Evolutionary conservation across 2,329 filamentous ascomycete genomes (phyloP), one percentile per base, ranked within the genome.

Genomic region (Penicillium paneum): DNA sequence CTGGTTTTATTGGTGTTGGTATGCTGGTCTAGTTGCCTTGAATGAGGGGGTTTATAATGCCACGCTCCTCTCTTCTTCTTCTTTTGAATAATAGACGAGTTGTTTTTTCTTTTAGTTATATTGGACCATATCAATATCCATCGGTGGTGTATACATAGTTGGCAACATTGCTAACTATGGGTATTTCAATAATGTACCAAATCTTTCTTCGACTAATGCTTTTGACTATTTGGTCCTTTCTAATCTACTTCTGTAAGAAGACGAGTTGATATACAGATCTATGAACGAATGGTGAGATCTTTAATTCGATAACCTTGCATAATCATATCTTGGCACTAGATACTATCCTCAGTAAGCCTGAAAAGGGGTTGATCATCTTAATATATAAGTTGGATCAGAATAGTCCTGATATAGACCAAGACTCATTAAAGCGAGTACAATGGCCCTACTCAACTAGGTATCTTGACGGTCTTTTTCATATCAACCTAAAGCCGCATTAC

Each of bases 261-360:
- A 19, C 10, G 17, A 51, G 40, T 28, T 17, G 3, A 21, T 19
- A 29, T 48, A 34, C 21, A 42, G 13, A 17, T 42, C 31, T n/a
- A 13, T 28, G 15, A 12, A 42, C 2, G 24, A 26, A 35, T n/a
- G 29, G 52, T 54, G 39, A 54, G 52, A 54, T 50, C 46, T 35
- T 54, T 50, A 54, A 54, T 42, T 41, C 39, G 39, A 50, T 39
- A n/a, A 13, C 52, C 39, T 40, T 54, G 52, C 52, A 54, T 44
- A 31, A 49, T 42, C 40, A 54, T 13, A 12, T 44, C 52, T 54
- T 54, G 46, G 52, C 52, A 39, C 13, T 26, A 1, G 31, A 8
- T 17, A n/a, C n/a, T 29, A 41, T 41, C n/a, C 13, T 26, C 10
- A 19, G 4, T 34, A 5, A 32, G 24, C 26, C 15, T 15, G 13